Conservation (phyloP, 768 basidiomycete species). For the Dentipellis sp. region DNA sequence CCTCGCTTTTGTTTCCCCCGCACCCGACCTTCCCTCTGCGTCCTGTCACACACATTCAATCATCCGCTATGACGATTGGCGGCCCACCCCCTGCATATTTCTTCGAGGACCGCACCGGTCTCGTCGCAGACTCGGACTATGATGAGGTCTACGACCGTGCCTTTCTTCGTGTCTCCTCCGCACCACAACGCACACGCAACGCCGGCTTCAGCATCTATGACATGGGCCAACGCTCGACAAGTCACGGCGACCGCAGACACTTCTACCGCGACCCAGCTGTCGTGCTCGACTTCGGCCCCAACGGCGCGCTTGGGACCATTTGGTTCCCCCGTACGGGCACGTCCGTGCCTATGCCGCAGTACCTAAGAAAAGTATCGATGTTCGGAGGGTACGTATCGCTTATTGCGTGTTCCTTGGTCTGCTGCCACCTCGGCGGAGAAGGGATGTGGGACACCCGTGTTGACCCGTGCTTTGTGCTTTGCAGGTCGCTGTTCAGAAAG, state of each 20-base stretch:
- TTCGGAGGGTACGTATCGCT: conserved; percentile 51
- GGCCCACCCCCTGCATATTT: conserved; percentile 30
- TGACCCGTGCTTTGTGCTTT: background rate
- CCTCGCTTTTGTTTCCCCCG: background rate
- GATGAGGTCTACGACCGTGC: conserved; percentile 74
- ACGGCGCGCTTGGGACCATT: conserved; percentile 51
- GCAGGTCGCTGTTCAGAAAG: conserved; percentile 58
- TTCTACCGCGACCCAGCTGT: conserved; percentile 44
- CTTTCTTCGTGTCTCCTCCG: conserved; percentile 53
- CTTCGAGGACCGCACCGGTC: conserved; percentile 62
- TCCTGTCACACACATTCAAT: background rate
- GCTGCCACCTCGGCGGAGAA: background rate
- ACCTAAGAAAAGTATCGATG: conserved; percentile 52
- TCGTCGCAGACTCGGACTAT: conserved; percentile 48
- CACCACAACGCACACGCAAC: conserved; percentile 23
- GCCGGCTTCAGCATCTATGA: conserved; percentile 46
- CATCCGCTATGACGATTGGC: conserved; percentile 10
- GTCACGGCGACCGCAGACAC: conserved; percentile 45
- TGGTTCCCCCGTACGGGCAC: conserved; percentile 36
- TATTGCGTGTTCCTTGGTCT: background rate
- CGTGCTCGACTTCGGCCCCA: conserved; percentile 49
- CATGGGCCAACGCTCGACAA: conserved; percentile 57
- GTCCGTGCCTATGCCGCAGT: conserved; percentile 52
- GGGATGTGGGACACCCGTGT: too few species aligned
- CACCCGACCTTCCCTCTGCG: background rate